Base-by-base conservation (phyloP, 257 asterid genomes). In the Penstemon eatonii region DNA sequence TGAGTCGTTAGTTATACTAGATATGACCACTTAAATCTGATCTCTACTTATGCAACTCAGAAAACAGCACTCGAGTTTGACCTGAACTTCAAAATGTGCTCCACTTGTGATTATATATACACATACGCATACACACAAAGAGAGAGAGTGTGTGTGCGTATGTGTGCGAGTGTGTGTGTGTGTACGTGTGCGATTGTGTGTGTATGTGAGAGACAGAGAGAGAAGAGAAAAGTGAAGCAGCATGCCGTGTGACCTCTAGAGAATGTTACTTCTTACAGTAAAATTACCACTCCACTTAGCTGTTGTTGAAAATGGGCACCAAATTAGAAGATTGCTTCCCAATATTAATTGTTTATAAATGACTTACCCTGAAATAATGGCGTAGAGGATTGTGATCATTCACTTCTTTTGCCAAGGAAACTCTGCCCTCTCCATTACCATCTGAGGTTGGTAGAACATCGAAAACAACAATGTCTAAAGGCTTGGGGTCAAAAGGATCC, bases 361-460 rank as follows among this genome's bases (percentile, higher is more conserved):
- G 49, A 63, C 86, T 84, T 75, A 90, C 99, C 88, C 91, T 94
- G 79, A 87, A 89, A 85, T 89, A 91, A 77, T 94, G 96, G 63
- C 98, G 96, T 65, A 94, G 76, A 43, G 98, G 98, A 77, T 94
- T 94, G 79, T 73, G 95, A 68, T 94, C 98, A 53, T 85, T 73
- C 43, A 91, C 90, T 83, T 94, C 98, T 86, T 81, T 83, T 64
- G 99, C 99, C 81, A 94, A 79, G 73, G 86, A 82, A 67, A 87
- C 88, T 19, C 73, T 83, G 53, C 86, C 89, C 56, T 85, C 96
- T 75, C 89, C 92, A 82, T 82, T 86, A 43, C 91, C 88, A 75
- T 83, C 86, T 39, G 96, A 91, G 72, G 99, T 84, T 58, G 98
- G 97, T 63, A 93, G 82, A 56, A 93, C 94, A 87, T 93, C 97